Evolutionary conservation across 805 yeast genomes (phyloP), one percentile per base, ranked within the genome.

Genomic region (Metschnikowia vanudenii): DNA sequence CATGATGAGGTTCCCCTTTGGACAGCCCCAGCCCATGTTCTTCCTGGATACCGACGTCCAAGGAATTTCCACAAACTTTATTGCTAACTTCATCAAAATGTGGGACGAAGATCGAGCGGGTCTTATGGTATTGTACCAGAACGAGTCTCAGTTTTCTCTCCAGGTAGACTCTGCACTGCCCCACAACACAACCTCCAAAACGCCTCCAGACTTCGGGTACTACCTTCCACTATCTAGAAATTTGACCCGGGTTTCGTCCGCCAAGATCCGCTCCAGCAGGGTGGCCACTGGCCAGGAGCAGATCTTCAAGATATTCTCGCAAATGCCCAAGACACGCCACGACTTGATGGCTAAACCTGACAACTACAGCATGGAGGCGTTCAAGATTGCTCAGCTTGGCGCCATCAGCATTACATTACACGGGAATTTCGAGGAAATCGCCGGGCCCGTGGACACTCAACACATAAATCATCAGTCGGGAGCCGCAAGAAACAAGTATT

Each of bases 91-190:
- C 64, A 71, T 87, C 48, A 81, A 82, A 44, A 68, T 85, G 40
- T 94, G 96, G 96, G 99, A 94, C 68, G 57, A 76, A 5, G 82
- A 87, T 59, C 72, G 99, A 49, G 58, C 74, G 9, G 91, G 84
- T 46, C 71, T 94, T 40, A 62, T 85, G 63, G 75, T 78, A 36
- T 70, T 94, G 26, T 94, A 94, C 62, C 88, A 94, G 43, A 78
- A 79, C 39, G 85, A 84, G 58, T 88, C 97, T 0, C 88, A 85
- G 60, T 92, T 94, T 58, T 90, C 97, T 0, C 62, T 85, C 45
- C 85, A 87, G 50, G 81, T 84, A 18, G 95, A 89, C 65, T 71
- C 88, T 1, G 69, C 82, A 0, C 84, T 85, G 37, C 92, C 96
- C 8, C 73, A 77, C 43, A 48, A 55, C 8, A 47, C 61, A 6